These are phyloP conservation scores for Ogataea trehaloabstinens DNA, from an alignment of 805 yeast genomes.

Conservation along the genomic window DNA sequence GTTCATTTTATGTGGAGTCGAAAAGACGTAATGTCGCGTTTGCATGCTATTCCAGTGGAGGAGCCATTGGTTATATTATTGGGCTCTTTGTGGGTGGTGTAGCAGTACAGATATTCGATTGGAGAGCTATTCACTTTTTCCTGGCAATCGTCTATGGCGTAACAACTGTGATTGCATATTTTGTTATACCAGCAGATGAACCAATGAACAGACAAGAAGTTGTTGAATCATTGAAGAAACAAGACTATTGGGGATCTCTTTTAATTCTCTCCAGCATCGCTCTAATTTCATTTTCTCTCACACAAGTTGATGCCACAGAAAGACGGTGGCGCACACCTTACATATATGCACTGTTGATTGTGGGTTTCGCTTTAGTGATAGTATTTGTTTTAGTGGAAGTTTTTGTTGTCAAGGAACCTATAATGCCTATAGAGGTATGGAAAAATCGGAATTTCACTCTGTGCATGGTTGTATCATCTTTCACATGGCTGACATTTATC, in stretches of 20 bases:
- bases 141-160: slow-evolving; percentile 35
- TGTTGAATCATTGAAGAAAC: slow-evolving; percentile 16
- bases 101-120: slow-evolving; percentile 31
- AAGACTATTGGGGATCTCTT: slow-evolving; percentile 39
- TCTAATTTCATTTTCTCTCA: slow-evolving; percentile 37
- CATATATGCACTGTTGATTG: slow-evolving; percentile 36
- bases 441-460: slow-evolving; percentile 33
- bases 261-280: slow-evolving; percentile 34
- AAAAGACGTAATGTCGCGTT: slow-evolving; percentile 35
- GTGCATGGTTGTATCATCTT: slow-evolving; percentile 31
- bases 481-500: slow-evolving; percentile 36
- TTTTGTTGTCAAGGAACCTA: slow-evolving; percentile 34
- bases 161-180: slow-evolving; percentile 20
- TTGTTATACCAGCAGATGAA: slow-evolving; percentile 34
- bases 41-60: slow-evolving; percentile 39
- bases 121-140: slow-evolving; percentile 39
- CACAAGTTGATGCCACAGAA: slow-evolving; percentile 37
- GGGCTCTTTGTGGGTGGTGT: slow-evolving; percentile 42
- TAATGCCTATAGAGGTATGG: slow-evolving; percentile 43
- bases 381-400: slow-evolving; percentile 34
- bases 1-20: slow-evolving; percentile 32
- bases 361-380: slow-evolving; percentile 31
- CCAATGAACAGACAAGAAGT: slow-evolving; percentile 13
- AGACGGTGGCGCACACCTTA: slow-evolving; percentile 42
- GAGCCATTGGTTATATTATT: slow-evolving; percentile 39